Percentiles rank a stretch among this genome's conserved stretches.
phyloP scores from a whole-genome alignment of 331 rosid genomes.

The Phaseolus coccineus region DNA sequence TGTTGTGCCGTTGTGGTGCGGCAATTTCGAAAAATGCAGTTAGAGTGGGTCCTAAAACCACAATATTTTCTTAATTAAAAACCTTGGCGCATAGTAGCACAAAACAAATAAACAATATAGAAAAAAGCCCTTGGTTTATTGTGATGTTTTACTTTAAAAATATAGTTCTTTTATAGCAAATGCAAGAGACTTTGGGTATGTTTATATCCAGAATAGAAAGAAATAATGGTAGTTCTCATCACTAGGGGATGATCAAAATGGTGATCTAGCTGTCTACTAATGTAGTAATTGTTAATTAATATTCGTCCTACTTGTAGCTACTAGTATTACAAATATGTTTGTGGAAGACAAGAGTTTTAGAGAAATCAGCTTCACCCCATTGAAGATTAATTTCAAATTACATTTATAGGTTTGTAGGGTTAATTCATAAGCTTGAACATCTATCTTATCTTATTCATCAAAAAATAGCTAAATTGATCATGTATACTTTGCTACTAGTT shows the following conservation, averaged over 20 bases:
- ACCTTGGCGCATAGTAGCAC: neutral
- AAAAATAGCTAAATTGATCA: neutral
- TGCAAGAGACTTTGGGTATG: slow-evolving; percentile 3
- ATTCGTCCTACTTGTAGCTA: neutral
- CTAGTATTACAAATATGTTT: neutral
- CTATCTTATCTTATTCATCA: neutral
- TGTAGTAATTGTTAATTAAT: slow-evolving; percentile 12
- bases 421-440: neutral
- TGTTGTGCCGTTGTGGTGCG: slow-evolving; percentile 41
- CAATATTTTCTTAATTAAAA: neutral
- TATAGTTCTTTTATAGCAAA: slow-evolving; percentile 8
- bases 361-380: neutral
- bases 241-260: slow-evolving; percentile 9
- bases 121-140: neutral
- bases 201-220: slow-evolving; percentile 19
- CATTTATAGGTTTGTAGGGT: neutral
- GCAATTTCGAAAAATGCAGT: slow-evolving; percentile 42
- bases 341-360: slow-evolving; percentile 9
- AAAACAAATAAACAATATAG: neutral
- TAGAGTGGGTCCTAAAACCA: slow-evolving; percentile 36
- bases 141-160: neutral
- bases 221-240: slow-evolving; percentile 9
- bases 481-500: neutral
- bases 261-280: neutral
- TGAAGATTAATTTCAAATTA: neutral